Evolutionary conservation across 164 flowering plant species (phyloP).

Genomic region (Chimonanthus salicifolius): DNA sequence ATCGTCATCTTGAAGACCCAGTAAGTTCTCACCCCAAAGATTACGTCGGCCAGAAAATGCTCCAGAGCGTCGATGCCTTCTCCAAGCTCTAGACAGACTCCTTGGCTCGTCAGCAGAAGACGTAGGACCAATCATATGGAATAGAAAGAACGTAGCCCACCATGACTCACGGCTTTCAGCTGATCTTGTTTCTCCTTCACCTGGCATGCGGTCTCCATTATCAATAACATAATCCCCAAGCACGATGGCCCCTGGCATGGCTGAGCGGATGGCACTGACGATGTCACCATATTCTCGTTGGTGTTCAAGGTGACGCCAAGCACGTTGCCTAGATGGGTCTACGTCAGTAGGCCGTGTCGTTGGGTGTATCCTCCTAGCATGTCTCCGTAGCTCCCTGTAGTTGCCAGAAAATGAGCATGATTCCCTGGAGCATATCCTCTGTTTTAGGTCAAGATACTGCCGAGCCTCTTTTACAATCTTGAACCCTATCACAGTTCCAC

Average conservation of each 20-base stretch:
- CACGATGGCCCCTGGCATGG: conserved; percentile 80
- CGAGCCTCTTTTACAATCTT: conserved; percentile 55
- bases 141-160: conserved; percentile 61
- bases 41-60: conserved; percentile 43
- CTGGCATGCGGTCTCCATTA: conserved; percentile 33
- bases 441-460: conserved; percentile 47
- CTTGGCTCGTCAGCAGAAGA: conserved; percentile 41
- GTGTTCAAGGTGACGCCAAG: conserved; percentile 75
- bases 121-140: conserved; percentile 70
- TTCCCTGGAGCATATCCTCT: conserved; percentile 55
- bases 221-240: conserved; percentile 55
- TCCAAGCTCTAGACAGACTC: conserved; percentile 52
- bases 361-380: conserved; percentile 64
- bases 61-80: conserved; percentile 55
- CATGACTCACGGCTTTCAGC: conserved; percentile 38
- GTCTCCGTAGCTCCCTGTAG: conserved; percentile 57
- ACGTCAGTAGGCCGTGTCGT: conserved; percentile 49
- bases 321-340: conserved; percentile 65
- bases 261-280: conserved; percentile 78
- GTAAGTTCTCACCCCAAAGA: conserved; percentile 82
- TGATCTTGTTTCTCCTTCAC: conserved; percentile 33
- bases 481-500: conserved; percentile 47
- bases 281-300: conserved; percentile 81
- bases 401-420: conserved; percentile 57
- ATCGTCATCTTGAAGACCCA: conserved; percentile 62